Evolutionary conservation across 1,139 yeast species (phyloP), one percentile per base, ranked within the genome.

Genomic region (Kurtzmaniella quercitrusa): DNA sequence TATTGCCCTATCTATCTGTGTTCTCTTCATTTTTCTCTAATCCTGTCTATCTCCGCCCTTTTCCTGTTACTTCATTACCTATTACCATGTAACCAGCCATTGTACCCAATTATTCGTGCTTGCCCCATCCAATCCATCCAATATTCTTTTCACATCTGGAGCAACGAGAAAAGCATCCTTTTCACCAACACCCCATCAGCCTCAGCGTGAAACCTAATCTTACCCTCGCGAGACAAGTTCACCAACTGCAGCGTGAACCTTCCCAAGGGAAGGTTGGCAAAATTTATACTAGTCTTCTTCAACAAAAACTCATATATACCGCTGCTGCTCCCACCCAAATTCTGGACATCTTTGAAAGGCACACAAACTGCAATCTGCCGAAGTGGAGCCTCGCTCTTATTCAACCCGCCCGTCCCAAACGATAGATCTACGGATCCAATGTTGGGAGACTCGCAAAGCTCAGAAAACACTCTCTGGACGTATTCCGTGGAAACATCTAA

Each of bases 221-320:
- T 51, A 21, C 64, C 66, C 33, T 62, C 65, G 21, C 50, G 52
- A n/a, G 57, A 50, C 18, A 58, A 44, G 27, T 51, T 54, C 19
- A 64, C 43, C 29, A 62, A 49, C 21, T 50, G 47, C 25, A 62
- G 54, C 5, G 50, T 47, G 38, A 66, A 56, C 44, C 54, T 54
- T 9, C 48, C 46, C 17, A 66, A 46, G 6, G 47, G 44, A 40
- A 66, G 48, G 21, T 57, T 56, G 15, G 51, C 50, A 34, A 65
- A 52, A 27, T 53, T 51, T 9, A 66, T 40, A 19, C 53, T 52
- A 15, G 65, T 58, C 5, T 51, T 44, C 9, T 46, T 41, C 25
- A 53, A 44, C 37, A 65, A 41, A 37, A 41, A 44, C 11, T 34
- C 19, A 25, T 41, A 43, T 8, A 41, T 34, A 3, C 24, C 27